These are phyloP conservation scores for Verticillium tricorpus DNA, from an alignment of 2,329 filamentous ascomycete species.

Conservation along the genomic window DNA sequence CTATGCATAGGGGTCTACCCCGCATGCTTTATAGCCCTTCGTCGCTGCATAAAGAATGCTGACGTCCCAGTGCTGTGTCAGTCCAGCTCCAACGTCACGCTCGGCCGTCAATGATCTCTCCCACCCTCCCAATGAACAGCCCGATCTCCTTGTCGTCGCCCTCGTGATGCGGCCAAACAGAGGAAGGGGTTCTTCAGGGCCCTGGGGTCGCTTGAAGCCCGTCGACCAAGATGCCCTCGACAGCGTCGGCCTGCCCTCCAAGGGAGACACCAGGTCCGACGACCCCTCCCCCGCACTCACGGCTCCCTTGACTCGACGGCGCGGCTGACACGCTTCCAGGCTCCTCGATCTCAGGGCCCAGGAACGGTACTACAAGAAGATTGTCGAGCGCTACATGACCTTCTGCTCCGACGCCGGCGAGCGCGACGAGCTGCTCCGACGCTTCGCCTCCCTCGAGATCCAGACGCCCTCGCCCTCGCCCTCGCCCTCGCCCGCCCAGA, in stretches of 20 bases:
- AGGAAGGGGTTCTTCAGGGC: conserved; percentile 35
- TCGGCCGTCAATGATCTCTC: not conserved
- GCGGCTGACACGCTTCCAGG: conserved; percentile 32
- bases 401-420: conserved; percentile 76
- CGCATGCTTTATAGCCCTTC: no score
- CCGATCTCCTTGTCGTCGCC: not conserved
- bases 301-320: not conserved
- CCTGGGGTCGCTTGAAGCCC: conserved; percentile 70
- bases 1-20: no score
- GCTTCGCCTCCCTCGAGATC: conserved; percentile 63
- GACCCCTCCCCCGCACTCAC: not conserved
- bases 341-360: conserved; percentile 73
- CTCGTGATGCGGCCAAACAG: conserved; percentile 5
- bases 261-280: conserved; percentile 76
- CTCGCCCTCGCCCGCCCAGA: conserved; percentile 13
- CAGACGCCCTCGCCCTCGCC: conserved; percentile 18
- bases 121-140: not conserved
- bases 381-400: conserved; percentile 82
- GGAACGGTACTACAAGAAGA: conserved; percentile 80
- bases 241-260: conserved; percentile 79
- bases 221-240: conserved; percentile 73
- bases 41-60: no score
- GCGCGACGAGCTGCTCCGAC: conserved; percentile 67
- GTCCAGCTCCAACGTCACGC: not conserved
- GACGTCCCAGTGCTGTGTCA: no score